Conservation (phyloP, 2,329 filamentous ascomycete species). For the Diaporthe destruens region DNA sequence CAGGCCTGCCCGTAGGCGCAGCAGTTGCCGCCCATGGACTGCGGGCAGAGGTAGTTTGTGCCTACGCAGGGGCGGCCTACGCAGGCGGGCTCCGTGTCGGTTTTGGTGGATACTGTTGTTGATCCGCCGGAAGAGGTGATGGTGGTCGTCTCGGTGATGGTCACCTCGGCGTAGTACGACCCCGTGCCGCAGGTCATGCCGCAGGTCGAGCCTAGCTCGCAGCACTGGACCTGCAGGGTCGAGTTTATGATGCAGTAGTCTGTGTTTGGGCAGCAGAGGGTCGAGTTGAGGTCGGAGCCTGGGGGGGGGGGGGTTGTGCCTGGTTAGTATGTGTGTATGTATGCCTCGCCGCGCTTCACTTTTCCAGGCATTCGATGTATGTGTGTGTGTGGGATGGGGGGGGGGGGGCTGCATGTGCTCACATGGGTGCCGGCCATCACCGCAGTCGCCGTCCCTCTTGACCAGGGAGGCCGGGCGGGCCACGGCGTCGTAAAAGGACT, state of each 20-base stretch:
- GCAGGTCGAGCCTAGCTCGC: constrained; percentile 49
- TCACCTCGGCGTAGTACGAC: constrained; percentile 49
- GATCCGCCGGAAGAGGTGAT: background rate
- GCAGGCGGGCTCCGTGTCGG: constrained; percentile 44
- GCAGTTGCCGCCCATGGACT: constrained; percentile 48
- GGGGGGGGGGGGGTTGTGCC: too few relatives aligned
- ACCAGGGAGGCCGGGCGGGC: constrained; percentile 25
- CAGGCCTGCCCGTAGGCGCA: constrained; percentile 58
- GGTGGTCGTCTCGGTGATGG: constrained; percentile 46
- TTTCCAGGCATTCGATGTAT: too few relatives aligned
- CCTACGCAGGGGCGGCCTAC: constrained; percentile 50
- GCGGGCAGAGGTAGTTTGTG: constrained; percentile 50
- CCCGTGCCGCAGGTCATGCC: constrained; percentile 48
- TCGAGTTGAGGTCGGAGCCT: constrained; percentile 48
- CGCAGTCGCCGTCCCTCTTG: constrained; percentile 38
- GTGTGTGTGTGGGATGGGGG: too few relatives aligned
- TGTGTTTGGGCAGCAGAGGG: constrained; percentile 46
- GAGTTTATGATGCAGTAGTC: constrained; percentile 51
- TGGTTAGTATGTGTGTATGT: too few relatives aligned
- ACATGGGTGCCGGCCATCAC: constrained; percentile 27
- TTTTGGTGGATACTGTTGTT: constrained; percentile 40
- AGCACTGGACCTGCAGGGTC: constrained; percentile 47
- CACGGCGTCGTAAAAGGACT: constrained; percentile 15
- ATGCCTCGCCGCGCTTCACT: too few relatives aligned
- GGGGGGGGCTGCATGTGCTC: constrained; percentile 11